phyloP scores from a whole-genome alignment of 169 alveolate genomes.

The Theileria annulata region DNA sequence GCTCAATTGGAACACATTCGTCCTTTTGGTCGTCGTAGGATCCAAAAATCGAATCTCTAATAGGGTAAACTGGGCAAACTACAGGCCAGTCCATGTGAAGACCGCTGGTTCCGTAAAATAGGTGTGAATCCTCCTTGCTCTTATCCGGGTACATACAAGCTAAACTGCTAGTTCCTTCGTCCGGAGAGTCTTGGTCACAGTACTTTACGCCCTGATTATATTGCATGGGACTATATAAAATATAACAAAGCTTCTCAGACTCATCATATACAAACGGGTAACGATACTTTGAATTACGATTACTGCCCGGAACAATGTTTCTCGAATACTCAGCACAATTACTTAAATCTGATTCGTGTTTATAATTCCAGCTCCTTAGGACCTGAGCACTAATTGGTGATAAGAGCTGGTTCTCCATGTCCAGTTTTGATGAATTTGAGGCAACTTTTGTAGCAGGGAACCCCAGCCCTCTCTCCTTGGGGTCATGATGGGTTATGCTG shows the following conservation, averaged over 20 bases:
- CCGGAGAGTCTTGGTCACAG: slow-evolving; percentile 65
- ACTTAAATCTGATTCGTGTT: slow-evolving; percentile 56
- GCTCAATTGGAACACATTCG: slow-evolving; percentile 45
- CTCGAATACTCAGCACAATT: slow-evolving; percentile 75
- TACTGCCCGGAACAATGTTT: slow-evolving; percentile 43
- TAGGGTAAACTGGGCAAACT: slow-evolving; percentile 70
- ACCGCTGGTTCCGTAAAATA: slow-evolving; percentile 65
- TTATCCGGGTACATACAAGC: slow-evolving; percentile 76
- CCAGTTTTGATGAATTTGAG: slow-evolving; percentile 5
- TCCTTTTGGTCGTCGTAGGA: slow-evolving; percentile 64
- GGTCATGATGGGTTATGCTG: slow-evolving; percentile 60
- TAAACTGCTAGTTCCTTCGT: slow-evolving; percentile 52
- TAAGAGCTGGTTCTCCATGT: slow-evolving; percentile 15
- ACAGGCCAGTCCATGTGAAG: slow-evolving; percentile 66
- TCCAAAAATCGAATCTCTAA: slow-evolving; percentile 75
- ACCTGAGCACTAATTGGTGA: slow-evolving; percentile 69
- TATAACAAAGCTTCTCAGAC: slow-evolving; percentile 55
- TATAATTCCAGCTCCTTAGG: slow-evolving; percentile 43
- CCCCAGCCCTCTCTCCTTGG: slow-evolving; percentile 69
- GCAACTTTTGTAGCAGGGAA: slow-evolving; percentile 36
- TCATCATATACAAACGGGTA: slow-evolving; percentile 77
- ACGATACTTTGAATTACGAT: slow-evolving; percentile 62
- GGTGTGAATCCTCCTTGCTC: slow-evolving; percentile 41
- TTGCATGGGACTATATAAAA: slow-evolving; percentile 73
- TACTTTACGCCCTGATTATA: slow-evolving; percentile 76